Conservation (phyloP, 2,329 filamentous ascomycete genomes). For the Claviceps citrina region DNA sequence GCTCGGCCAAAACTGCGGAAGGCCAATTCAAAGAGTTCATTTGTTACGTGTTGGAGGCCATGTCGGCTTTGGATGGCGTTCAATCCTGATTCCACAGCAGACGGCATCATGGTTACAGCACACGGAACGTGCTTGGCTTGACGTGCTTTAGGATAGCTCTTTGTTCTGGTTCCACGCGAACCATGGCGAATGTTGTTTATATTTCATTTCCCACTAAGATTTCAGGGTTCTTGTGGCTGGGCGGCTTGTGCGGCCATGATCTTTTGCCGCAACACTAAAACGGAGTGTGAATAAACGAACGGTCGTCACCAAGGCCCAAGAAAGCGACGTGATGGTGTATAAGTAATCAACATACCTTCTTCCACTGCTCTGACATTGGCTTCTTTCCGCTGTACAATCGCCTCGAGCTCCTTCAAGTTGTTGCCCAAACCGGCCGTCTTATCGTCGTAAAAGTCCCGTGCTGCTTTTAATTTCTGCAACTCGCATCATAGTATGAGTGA, state of each 20-base stretch:
- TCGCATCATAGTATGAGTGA: constrained; percentile 4
- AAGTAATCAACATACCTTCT: constrained; percentile 44
- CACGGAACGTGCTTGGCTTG: neutral
- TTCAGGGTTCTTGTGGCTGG: constrained; percentile 1
- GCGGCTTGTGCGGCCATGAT: constrained; percentile 1
- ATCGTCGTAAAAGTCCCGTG: constrained; percentile 39
- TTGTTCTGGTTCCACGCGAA: neutral
- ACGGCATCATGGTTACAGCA: neutral
- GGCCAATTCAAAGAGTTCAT: constrained; percentile 17
- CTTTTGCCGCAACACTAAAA: constrained; percentile 24
- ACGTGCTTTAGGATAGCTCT: neutral
- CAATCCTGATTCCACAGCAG: neutral
- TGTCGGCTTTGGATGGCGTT: constrained; percentile 10
- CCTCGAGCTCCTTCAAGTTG: constrained; percentile 41
- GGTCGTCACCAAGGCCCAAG: neutral
- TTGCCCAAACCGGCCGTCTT: constrained; percentile 37
- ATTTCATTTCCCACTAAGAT: neutral
- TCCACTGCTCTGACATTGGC: constrained; percentile 76
- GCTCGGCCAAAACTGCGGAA: constrained; percentile 12
- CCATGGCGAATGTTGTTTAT: neutral
- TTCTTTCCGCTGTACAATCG: constrained; percentile 54
- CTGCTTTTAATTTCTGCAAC: constrained; percentile 35
- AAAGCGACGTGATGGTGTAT: neutral
- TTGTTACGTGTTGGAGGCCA: constrained; percentile 16
- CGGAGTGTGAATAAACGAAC: neutral